Conservation (phyloP, 192 early-diverging fungal genomes). For the Dissophora ornata region DNA sequence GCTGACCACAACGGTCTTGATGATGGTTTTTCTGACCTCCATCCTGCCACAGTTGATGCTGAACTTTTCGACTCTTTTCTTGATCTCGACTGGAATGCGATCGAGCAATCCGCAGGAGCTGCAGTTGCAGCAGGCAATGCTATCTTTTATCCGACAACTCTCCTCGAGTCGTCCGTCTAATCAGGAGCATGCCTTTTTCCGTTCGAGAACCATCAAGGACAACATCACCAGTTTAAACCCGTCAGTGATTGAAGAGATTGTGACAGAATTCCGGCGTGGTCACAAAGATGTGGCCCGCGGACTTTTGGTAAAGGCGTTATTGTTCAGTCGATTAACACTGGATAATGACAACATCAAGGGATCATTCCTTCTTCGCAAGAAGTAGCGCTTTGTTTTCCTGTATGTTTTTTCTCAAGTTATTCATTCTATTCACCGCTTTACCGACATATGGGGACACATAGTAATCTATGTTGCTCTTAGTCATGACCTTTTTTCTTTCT, state of each 20-base stretch:
- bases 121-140: slow-evolving; percentile 30
- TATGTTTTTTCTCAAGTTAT: slow-evolving; percentile 4
- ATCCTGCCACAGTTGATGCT: slow-evolving; percentile 58
- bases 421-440: background rate
- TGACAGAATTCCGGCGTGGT: slow-evolving; percentile 52
- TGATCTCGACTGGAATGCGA: slow-evolving; percentile 59
- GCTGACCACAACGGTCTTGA: slow-evolving; percentile 7
- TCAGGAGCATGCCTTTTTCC: background rate
- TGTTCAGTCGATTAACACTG: slow-evolving; percentile 32
- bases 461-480: background rate
- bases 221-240: slow-evolving; percentile 49
- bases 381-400: slow-evolving; percentile 9
- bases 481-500: too few species aligned
- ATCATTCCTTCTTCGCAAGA: slow-evolving; percentile 21
- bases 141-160: slow-evolving; percentile 47
- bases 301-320: slow-evolving; percentile 55
- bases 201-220: slow-evolving; percentile 46
- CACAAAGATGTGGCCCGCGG: slow-evolving; percentile 46
- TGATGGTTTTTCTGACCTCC: slow-evolving; percentile 40
- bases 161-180: slow-evolving; percentile 47
- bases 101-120: slow-evolving; percentile 51
- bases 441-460: background rate
- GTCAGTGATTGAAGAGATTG: slow-evolving; percentile 51
- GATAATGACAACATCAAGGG: slow-evolving; percentile 21
- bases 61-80: slow-evolving; percentile 63